Evolutionary conservation across 495 filamentous ascomycete genomes (phyloP), one percentile per base, ranked within the genome.

Genomic region (Lepraria neglecta): DNA sequence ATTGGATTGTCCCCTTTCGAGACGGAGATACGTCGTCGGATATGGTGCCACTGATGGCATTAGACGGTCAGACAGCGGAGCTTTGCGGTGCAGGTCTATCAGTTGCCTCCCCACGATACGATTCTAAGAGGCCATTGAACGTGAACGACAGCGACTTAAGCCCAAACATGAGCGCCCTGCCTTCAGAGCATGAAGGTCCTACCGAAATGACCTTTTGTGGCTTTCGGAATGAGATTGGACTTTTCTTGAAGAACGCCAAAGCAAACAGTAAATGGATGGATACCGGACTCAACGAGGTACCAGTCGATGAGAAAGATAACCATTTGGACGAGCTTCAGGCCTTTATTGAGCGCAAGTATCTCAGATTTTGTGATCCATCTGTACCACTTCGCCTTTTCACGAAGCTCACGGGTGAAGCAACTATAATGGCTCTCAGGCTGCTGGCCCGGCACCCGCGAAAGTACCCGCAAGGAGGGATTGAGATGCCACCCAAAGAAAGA

Each of bases 201-300:
- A 86, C 85, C 4, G 85, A 88, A 56, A 87, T 87, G 85, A 80
- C 84, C 28, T 87, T 86, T 65, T 82, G 79, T 64, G 70, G 85
- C n/a, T 70, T 86, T 27, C 76, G 77, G 28, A 68, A 76, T 75
- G 67, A 80, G 73, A 64, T 71, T 58, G 64, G 75, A 69, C 61
- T 69, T 75, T 71, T 72, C 78, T 58, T 77, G 64, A 56, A 68
- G 68, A 59, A 74, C 71, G 68, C 66, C 70, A 66, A 69, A 65
- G 58, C 61, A 43, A 19, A 65, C 60, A 9, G 63, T 46, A 31
- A 50, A 71, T 73, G 33, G 68, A 73, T 59, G 73, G 71, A 2
- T 48, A 67, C 5, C 77, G 73, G 74, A 65, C 63, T 17, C 69
- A 72, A 21, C 53, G 75, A 12, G 0, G 63, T 64, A 6, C 75